Evolutionary conservation across 345 rosid species (phyloP).

Genomic region (Populus tremula): DNA sequence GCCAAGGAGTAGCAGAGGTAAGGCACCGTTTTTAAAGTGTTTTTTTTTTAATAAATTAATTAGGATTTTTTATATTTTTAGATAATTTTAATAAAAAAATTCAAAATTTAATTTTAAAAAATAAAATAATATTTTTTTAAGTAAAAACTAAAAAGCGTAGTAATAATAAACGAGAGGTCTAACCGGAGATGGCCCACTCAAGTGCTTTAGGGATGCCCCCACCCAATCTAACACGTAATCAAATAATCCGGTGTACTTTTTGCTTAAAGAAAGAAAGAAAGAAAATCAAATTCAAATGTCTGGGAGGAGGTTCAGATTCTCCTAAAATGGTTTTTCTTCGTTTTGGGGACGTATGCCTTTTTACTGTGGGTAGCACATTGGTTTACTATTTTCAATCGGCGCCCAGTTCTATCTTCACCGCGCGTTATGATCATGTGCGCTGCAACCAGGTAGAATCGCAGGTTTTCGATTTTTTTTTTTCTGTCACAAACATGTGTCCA

Average conservation of each 20-base stretch:
- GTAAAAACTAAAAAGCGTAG: too few relatives aligned
- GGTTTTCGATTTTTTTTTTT: too few relatives aligned
- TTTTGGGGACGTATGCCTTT: not conserved
- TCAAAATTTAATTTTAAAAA: too few relatives aligned
- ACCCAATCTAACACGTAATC: conserved; percentile 34
- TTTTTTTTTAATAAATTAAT: too few relatives aligned
- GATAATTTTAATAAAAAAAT: too few relatives aligned
- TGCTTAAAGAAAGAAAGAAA: too few relatives aligned
- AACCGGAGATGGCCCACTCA: conserved; percentile 28
- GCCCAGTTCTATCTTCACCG: not conserved
- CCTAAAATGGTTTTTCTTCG: not conserved
- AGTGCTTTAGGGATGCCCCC: conserved; percentile 31
- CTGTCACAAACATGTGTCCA: too few relatives aligned
- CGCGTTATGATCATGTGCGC: not conserved
- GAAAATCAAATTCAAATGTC: too few relatives aligned
- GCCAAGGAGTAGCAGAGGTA: not conserved
- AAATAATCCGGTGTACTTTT: not conserved
- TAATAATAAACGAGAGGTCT: too few relatives aligned
- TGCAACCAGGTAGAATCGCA: not conserved
- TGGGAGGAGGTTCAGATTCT: conserved; percentile 2
- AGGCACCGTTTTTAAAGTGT: too few relatives aligned
- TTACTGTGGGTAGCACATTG: not conserved
- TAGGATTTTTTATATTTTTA: too few relatives aligned
- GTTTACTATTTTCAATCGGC: not conserved
- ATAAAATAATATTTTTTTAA: too few relatives aligned